A percentile compares a stretch with the other conserved stretches of the same genome.
Conservation (phyloP, 2,329 filamentous ascomycete genomes). For the Macroventuria anomochaeta region DNA sequence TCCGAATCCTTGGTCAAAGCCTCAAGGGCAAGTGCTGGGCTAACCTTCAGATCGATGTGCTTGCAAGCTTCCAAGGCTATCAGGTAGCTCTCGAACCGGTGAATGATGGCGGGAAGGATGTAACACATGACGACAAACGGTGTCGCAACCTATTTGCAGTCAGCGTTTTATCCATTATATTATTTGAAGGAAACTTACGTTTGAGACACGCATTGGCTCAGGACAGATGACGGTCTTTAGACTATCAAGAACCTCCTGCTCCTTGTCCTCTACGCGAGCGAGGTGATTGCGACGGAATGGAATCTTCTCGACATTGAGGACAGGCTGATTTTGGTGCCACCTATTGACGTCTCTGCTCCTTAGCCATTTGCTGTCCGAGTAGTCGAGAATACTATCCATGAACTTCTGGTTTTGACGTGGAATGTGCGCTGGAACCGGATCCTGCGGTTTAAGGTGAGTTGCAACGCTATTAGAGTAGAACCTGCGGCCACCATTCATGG, state of each 20-base stretch:
- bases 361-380: constrained; percentile 77
- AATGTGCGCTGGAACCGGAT: constrained; percentile 67
- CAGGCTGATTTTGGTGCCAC: constrained; percentile 76
- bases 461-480: constrained; percentile 60
- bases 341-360: constrained; percentile 57
- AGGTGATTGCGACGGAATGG: constrained; percentile 83
- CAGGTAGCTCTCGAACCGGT: constrained; percentile 80
- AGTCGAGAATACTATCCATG: constrained; percentile 74
- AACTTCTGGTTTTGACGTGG: constrained; percentile 47
- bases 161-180: too few species aligned
- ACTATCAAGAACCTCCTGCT: constrained; percentile 58
- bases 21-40: constrained; percentile 76
- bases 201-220: constrained; percentile 77
- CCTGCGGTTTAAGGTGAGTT: constrained; percentile 65
- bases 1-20: constrained; percentile 93
- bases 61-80: constrained; percentile 78
- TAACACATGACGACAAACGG: constrained; percentile 75
- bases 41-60: constrained; percentile 68
- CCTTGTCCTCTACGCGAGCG: constrained; percentile 63
- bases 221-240: constrained; percentile 73
- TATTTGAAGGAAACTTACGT: too few species aligned
- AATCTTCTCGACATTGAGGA: constrained; percentile 76
- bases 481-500: constrained; percentile 63
- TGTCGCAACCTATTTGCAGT: constrained; percentile 66
- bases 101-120: constrained; percentile 81